Evolutionary conservation across 2,329 filamentous ascomycete genomes (phyloP), one percentile per base, ranked within the genome.

Genomic region (Aureobasidium sp.): DNA sequence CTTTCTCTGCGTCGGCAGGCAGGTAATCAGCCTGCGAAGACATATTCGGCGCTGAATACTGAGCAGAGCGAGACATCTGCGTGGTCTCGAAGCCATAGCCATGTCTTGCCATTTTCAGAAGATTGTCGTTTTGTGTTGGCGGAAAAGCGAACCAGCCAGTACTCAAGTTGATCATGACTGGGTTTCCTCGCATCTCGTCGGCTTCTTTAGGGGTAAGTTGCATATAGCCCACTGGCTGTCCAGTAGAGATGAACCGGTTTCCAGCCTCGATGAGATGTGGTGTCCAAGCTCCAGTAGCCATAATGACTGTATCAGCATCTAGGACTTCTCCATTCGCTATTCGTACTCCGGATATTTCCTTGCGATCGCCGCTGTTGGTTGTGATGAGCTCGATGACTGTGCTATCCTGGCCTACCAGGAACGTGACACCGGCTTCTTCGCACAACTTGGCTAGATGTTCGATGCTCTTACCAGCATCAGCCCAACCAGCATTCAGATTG

Each of bases 161-260:
- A 29, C 79, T 82, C 64, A 91, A 77, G 74, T 90, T 89, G 42
- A 91, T 75, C 27, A 88, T 75, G 4, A 90, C 87, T 0, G 91
- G 91, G 68, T 85, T 83, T 29, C 82, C 76, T 39, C 77, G 77
- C n/a, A 94, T 77, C 9, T 74, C 72, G 12, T 78, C 76, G 73
- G 90, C 84, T 74, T 96, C 91, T 1, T 82, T 80, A 15, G 84
- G 77, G 0, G 84, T 87, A 67, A 96, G 80, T 64, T 84, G 79
- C 65, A 95, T 77, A 75, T 93, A 96, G 12, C 82, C 88, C 27
- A 96, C 71, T 0, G 83, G 82, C 69, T 96, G 91, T 15, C 89
- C 91, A 0, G 90, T 94, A 2, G 90, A 87, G 4, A 67, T 42
- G 13, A 64, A 63, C n/a, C 46, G 55, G 26, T 67, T 63, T n/a